Evolutionary conservation across 805 yeast genomes (phyloP), one percentile per base, ranked within the genome.

Genomic region (Myxozyma lipomycoides): DNA sequence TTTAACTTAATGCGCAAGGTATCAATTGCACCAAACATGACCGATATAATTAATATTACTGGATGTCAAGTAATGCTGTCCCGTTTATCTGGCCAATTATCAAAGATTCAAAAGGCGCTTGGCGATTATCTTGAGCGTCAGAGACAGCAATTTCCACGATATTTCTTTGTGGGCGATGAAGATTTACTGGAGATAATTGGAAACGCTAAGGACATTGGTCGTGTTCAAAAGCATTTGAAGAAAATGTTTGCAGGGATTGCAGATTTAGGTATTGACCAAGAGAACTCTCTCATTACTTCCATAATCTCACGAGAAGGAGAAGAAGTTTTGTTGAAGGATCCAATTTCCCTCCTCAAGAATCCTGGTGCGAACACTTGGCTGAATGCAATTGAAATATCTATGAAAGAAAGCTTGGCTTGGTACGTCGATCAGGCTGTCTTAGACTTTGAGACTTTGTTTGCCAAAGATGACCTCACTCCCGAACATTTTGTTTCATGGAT

Each of bases 141-240:
- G 63, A 71, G 98, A 55, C 83, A 77, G 38, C 52, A 73, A 1
- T 91, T 84, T 61, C 90, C 96, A 0, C 73, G 97, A 42, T 83
- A 89, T 49, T 89, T 83, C 61, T 90, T 91, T 63, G 70, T 91
- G 24, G 96, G 97, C 4, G 91, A 91, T 64, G 96, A 89, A 52
- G 96, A 91, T 64, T 68, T 91, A 26, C 70, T 91, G 30, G 95
- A 87, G 54, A 77, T 91, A 36, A 76, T 91, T 32, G 96, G 97
- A 1, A 76, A 82, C 45, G 70, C 79, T 0, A 68, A 64, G 3
- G 77, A 82, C 56, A 59, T 78, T 1, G 38, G 41, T 1, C 58
- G 72, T 4, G 71, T 83, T 3, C 80, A 82, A 17, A 75, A 72
- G 41, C 89, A 84, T 61, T 67, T 89, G 44, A 71, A 73, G 42